Base-by-base conservation (phyloP, 2,329 filamentous ascomycete genomes). In the Daldinia sp. region DNA sequence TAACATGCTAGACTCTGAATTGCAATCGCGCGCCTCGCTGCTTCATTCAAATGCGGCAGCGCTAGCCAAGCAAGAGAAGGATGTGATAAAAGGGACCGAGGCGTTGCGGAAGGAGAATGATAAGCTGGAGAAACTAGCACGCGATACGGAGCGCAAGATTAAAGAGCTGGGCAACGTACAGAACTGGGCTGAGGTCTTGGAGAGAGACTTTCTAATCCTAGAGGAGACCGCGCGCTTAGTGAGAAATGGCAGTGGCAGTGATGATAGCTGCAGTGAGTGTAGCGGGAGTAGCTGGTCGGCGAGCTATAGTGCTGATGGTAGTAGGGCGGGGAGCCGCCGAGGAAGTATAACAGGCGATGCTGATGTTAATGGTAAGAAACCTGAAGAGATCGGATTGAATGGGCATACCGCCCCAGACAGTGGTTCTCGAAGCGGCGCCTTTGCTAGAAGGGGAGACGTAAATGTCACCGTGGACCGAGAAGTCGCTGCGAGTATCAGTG, bases 121-220 rank as follows among this genome's bases (percentile, higher is more conserved):
- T 68, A 87, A 88, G 79, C 85, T 93, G 76, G 86, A 88, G 72
- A 86, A 86, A 72, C 83, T 93, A 73, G 89, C 89, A 4, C 86
- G 87, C 72, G 85, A 85, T 65, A 89, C 90, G 39, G 86, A 87
- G 51, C 85, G 86, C 71, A 86, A 85, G 75, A 82, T 95, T 66
- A 94, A 94, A 81, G 92, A 94, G 83, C 83, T 94, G 68, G 92
- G 92, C 26, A 90, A 94, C 77, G 87, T 95, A 76, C 92, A 95
- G 84, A 94, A 94, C 79, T 96, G 92, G 92, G 92, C 92, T 23
- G 93, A 96, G 85, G 88, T 94, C 81, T 83, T 95, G 75, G 92
- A 90, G 83, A 79, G 88, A 66, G 88, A 90, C 72, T 89, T 92
- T 71, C 70, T 90, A 62, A 85, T 89, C 50, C 76, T 92, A 6